These are phyloP conservation scores for Saitozyma podzolica DNA, from an alignment of 768 basidiomycete genomes.

Conservation along the genomic window DNA sequence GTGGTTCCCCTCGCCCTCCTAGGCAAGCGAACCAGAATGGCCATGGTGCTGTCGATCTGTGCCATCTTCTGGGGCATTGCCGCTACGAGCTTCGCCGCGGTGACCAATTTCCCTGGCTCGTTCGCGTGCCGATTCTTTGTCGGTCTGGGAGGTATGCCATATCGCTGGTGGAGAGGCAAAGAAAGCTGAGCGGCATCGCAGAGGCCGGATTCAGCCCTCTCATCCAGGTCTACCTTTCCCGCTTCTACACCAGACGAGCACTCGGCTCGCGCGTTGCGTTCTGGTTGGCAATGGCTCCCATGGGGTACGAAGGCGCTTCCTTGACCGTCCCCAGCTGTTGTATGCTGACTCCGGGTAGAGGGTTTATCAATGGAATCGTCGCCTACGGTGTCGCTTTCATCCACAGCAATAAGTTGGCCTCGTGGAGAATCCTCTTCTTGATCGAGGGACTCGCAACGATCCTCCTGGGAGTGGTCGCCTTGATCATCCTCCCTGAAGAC, in stretches of 20 bases:
- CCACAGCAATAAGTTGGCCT: constrained; percentile 50
- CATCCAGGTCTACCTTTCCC: constrained; percentile 55
- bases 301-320: constrained; percentile 10
- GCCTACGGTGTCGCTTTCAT: constrained; percentile 16
- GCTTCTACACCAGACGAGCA: constrained; percentile 52
- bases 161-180: constrained; percentile 53
- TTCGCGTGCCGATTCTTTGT: constrained; percentile 17
- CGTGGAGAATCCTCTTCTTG: constrained; percentile 62
- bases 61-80: constrained; percentile 25
- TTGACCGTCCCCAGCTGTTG: constrained; percentile 56
- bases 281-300: constrained; percentile 12
- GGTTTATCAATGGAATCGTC: constrained; percentile 11
- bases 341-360: constrained; percentile 28
- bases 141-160: constrained; percentile 12
- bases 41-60: constrained; percentile 10
- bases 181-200: constrained; percentile 52
- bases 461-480: constrained; percentile 56
- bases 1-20: constrained; percentile 21
- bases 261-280: constrained; percentile 9
- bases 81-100: constrained; percentile 20
- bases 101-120: constrained; percentile 13
- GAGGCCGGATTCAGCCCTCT: constrained; percentile 59
- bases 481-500: constrained; percentile 39
- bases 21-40: constrained; percentile 18
- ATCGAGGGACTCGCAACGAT: constrained; percentile 55